Evolutionary conservation across 768 basidiomycete species (phyloP), one percentile per base, ranked within the genome.

Genomic region (Nevesoporus exiguus): DNA sequence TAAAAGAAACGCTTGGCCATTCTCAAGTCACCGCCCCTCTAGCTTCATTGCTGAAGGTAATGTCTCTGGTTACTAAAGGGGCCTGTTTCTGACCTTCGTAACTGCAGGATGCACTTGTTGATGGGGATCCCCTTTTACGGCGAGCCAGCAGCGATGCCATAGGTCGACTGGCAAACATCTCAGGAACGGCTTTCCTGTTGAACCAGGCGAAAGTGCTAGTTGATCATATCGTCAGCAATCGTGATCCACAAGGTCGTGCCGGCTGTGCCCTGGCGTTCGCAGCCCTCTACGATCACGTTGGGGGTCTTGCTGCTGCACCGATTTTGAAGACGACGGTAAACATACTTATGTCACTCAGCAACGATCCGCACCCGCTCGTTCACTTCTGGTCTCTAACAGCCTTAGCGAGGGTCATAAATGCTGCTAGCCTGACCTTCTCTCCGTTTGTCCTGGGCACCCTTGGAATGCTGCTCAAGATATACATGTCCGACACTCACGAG

Each of bases 321-420:
- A 79, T 98, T 15, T 78, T 98, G 55, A 98, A 98, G 71, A 97
- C 95, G 0, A 93, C 95, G 0, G 90, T 96, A 57, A 94, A 97
- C 65, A 86, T 98, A 42, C 77, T 98, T 34, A 91, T 96, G 84
- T 96, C 95, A 0, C 81, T 99, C 19, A 85, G 88, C 69, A 94
- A 90, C 56, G 97, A 99, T 68, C 94, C 96, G 0, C 97, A 98
- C 67, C 96, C 97, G 0, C 80, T 93, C 30, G 97, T 98, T 7
- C 96, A 98, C 69, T 97, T 88, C 65, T 95, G 90, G 85, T 87
- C 96, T 3, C 75, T 98, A 57, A 85, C 82, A 45, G 90, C 97
- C 1, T 76, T 99, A 29, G 83, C 88, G 7, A 79, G 83, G 15
- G 95, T 98, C 53, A 87, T 97, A 67, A 86, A 91, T 65, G 88